A percentile compares a stretch with the other conserved stretches of the same genome.
phyloP scores from a whole-genome alignment of 1,284 basidiomycete genomes.

The Neolentinus lepideus region DNA sequence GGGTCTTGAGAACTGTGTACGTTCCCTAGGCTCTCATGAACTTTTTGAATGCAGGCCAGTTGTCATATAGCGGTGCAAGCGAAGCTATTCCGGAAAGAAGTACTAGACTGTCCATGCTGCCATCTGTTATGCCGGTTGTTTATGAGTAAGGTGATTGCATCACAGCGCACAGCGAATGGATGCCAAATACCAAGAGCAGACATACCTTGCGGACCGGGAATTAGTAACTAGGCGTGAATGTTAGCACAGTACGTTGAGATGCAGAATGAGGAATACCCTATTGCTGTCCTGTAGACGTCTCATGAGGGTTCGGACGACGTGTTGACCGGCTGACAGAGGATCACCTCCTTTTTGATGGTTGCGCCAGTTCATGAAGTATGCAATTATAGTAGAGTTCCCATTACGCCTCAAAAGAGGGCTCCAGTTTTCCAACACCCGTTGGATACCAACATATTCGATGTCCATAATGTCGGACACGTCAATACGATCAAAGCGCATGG shows the following conservation, averaged over 20 bases:
- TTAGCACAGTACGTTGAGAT: background rate
- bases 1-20: conserved; percentile 9
- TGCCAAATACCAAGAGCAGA: background rate
- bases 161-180: background rate
- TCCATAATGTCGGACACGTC: conserved; percentile 1
- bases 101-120: background rate
- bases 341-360: background rate
- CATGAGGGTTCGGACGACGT: background rate
- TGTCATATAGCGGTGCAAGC: conserved; percentile 17
- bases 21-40: conserved; percentile 17
- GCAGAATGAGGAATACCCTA: background rate
- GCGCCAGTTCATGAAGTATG: conserved; percentile 5
- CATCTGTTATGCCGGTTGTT: background rate
- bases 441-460: background rate
- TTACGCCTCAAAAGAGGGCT: background rate
- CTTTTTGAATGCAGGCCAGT: conserved; percentile 17
- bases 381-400: background rate
- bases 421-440: background rate
- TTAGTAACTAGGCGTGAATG: background rate
- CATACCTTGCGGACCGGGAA: background rate
- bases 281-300: background rate
- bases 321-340: background rate
- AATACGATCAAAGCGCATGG: background rate
- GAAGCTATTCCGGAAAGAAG: conserved; percentile 7
- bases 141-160: background rate